Percentiles rank a stretch among this genome's conserved stretches.
Evolutionary conservation across 208 protist genomes (phyloP).

Genomic region (Trypanosoma rangeli): DNA sequence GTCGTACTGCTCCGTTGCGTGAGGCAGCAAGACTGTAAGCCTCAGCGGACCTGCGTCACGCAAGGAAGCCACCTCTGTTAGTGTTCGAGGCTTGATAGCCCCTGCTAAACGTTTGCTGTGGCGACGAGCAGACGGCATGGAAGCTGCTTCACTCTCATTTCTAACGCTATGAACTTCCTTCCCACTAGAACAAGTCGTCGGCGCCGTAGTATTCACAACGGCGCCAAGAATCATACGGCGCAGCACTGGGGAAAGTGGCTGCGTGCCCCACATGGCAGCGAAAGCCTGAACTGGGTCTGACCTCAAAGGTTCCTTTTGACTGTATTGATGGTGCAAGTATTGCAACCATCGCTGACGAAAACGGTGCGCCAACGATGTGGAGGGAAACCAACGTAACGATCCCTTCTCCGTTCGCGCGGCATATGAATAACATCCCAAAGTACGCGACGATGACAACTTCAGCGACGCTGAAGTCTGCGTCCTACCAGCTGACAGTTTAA

Average conservation of each 20-base stretch:
- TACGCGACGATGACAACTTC: not conserved
- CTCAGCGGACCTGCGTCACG: not conserved
- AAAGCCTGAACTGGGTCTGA: not conserved
- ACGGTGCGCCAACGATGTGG: not conserved
- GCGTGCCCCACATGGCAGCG: conserved; percentile 3
- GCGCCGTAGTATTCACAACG: not conserved
- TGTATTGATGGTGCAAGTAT: conserved; percentile 1
- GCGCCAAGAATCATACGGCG: not conserved
- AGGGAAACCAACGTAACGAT: conserved; percentile 15
- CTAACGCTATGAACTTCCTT: not conserved
- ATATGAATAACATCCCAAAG: not conserved
- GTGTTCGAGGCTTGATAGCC: not conserved
- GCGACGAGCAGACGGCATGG: not conserved
- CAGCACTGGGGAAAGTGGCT: conserved; percentile 12
- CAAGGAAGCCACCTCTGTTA: not conserved
- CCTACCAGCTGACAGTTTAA: not conserved
- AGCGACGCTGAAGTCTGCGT: not conserved
- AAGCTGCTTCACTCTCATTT: not conserved
- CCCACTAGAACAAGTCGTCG: not conserved
- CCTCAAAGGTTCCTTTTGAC: not conserved
- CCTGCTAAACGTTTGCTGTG: not conserved
- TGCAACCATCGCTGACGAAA: conserved; percentile 18
- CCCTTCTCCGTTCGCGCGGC: not conserved
- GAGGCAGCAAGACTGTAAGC: conserved; percentile 2
- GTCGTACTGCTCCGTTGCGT: not conserved